These are phyloP conservation scores for Tricholoma sp. DNA, from an alignment of 768 basidiomycete species.

Conservation along the genomic window DNA sequence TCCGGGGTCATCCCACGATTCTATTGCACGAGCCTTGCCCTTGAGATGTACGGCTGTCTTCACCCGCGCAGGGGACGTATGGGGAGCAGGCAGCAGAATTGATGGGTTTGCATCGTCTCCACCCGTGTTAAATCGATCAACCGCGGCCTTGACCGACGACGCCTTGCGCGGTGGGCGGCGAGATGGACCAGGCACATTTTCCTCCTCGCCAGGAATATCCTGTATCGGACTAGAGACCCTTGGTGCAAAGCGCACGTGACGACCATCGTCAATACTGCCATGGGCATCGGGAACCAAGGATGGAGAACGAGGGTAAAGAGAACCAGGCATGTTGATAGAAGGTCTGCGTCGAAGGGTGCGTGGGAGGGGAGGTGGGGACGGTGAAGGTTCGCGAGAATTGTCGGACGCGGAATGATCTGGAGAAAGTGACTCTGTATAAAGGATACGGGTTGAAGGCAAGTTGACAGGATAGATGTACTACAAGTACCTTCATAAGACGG, in stretches of 20 bases:
- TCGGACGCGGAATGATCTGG: slow-evolving; percentile 14
- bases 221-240: background rate
- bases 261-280: slow-evolving; percentile 10
- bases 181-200: slow-evolving; percentile 13
- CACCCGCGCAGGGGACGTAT: slow-evolving; percentile 26
- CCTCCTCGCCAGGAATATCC: background rate
- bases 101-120: slow-evolving; percentile 48
- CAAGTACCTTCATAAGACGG: slow-evolving; percentile 9
- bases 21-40: slow-evolving; percentile 41
- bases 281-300: slow-evolving; percentile 45
- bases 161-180: slow-evolving; percentile 23
- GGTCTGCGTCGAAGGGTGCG: slow-evolving; percentile 32
- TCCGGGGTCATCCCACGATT: slow-evolving; percentile 14
- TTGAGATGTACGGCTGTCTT: slow-evolving; percentile 21
- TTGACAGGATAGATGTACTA: background rate
- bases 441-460: background rate
- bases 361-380: slow-evolving; percentile 29
- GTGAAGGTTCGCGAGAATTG: slow-evolving; percentile 23
- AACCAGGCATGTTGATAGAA: slow-evolving; percentile 70
- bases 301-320: slow-evolving; percentile 68
- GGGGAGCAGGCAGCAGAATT: slow-evolving; percentile 44
- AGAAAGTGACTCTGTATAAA: background rate
- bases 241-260: slow-evolving; percentile 38
- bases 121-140: slow-evolving; percentile 39
- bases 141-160: slow-evolving; percentile 44